Conservation (phyloP, 495 filamentous ascomycete species). For the Penicillium riverlandense region DNA sequence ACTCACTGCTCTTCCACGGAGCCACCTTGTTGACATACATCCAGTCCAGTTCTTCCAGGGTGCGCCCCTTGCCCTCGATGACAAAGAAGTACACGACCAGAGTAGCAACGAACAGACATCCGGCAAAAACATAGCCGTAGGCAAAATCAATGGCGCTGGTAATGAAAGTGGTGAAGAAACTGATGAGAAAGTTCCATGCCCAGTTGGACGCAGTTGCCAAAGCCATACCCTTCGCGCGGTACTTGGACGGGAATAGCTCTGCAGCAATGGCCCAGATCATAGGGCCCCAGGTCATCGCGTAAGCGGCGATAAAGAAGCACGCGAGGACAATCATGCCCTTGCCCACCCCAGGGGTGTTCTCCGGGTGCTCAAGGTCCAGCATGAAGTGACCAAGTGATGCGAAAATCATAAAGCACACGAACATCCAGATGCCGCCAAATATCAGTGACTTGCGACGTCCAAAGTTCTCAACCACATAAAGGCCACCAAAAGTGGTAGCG, state of each 20-base stretch:
- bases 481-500: constrained; percentile 58
- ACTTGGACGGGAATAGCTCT: constrained; percentile 72
- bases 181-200: constrained; percentile 79
- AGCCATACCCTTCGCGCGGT: constrained; percentile 66
- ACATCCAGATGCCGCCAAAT: constrained; percentile 60
- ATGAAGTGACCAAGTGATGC: constrained; percentile 60
- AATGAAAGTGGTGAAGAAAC: constrained; percentile 72
- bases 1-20: constrained; percentile 54
- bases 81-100: constrained; percentile 66
- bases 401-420: constrained; percentile 64
- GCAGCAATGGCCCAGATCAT: constrained; percentile 72
- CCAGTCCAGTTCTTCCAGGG: constrained; percentile 69
- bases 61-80: constrained; percentile 55
- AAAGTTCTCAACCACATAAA: constrained; percentile 64
- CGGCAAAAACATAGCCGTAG: constrained; percentile 74
- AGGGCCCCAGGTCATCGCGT: constrained; percentile 68
- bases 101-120: constrained; percentile 52
- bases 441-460: constrained; percentile 65
- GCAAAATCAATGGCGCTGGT: constrained; percentile 56
- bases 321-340: constrained; percentile 71
- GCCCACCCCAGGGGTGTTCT: constrained; percentile 53
- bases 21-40: constrained; percentile 66
- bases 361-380: constrained; percentile 47
- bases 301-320: constrained; percentile 52
- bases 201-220: constrained; percentile 74